Evolutionary conservation across 2,329 filamentous ascomycete genomes (phyloP).

Genomic region (Hypoxylon sp.): DNA sequence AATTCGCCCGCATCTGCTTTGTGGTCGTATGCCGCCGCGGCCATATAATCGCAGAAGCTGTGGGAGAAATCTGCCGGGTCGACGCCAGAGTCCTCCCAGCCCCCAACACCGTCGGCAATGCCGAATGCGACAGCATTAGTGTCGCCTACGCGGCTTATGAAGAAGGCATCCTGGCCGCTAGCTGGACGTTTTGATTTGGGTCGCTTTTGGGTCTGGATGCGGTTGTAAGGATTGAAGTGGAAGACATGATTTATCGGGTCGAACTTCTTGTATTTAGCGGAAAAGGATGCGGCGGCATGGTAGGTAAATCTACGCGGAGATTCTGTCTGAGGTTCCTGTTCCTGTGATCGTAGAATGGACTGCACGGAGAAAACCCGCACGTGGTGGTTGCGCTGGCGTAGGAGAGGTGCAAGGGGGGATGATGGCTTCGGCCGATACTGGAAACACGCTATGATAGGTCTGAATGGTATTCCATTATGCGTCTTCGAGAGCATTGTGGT

Average conservation of each 20-base stretch:
- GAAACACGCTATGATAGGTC: slow-evolving; percentile 44
- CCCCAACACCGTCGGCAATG: slow-evolving; percentile 94
- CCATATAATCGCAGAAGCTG: slow-evolving; percentile 94
- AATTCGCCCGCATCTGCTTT: slow-evolving; percentile 50
- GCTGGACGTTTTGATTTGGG: slow-evolving; percentile 76
- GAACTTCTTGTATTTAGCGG: slow-evolving; percentile 78
- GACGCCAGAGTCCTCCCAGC: slow-evolving; percentile 92
- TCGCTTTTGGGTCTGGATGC: slow-evolving; percentile 66
- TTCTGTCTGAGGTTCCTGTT: slow-evolving; percentile 39
- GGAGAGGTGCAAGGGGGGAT: slow-evolving; percentile 25
- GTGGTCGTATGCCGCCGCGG: slow-evolving; percentile 76
- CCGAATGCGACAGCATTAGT: slow-evolving; percentile 83
- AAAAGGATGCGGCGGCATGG: slow-evolving; percentile 80
- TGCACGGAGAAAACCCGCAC: slow-evolving; percentile 49
- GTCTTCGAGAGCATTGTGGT: slow-evolving; percentile 50
- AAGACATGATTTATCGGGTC: slow-evolving; percentile 78
- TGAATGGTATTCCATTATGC: slow-evolving; percentile 44
- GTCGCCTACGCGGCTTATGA: slow-evolving; percentile 84
- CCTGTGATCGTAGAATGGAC: slow-evolving; percentile 45
- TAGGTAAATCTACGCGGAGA: slow-evolving; percentile 68
- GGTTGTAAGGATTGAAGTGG: slow-evolving; percentile 77
- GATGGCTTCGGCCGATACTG: slow-evolving; percentile 38
- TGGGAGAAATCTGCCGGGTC: slow-evolving; percentile 97
- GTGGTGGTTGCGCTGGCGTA: slow-evolving; percentile 30
- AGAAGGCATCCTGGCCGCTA: slow-evolving; percentile 97